These are phyloP conservation scores for Penicillium sp. DNA, from an alignment of 2,329 filamentous ascomycete species.

Conservation along the genomic window DNA sequence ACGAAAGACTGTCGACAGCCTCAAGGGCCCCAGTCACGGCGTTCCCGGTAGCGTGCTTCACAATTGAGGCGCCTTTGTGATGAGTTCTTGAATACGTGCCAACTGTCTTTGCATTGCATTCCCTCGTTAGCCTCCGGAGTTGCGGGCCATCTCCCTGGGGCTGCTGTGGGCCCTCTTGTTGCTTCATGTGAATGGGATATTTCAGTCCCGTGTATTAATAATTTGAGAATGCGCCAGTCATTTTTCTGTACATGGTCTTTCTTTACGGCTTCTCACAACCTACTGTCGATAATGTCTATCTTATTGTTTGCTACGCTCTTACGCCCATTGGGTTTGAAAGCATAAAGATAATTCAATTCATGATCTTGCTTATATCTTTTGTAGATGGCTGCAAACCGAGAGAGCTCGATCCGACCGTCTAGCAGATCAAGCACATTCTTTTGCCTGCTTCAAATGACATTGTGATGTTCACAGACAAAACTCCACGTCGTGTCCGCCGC, in stretches of 20 bases:
- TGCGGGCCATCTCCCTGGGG: conserved; percentile 36
- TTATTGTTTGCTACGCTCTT: neutral
- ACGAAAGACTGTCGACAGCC: conserved; percentile 41
- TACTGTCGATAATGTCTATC: conserved; percentile 31
- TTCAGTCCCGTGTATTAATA: conserved; percentile 38
- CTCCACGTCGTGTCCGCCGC: conserved; percentile 18
- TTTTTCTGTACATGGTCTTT: conserved; percentile 29
- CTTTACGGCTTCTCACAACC: conserved; percentile 20
- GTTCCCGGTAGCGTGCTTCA: conserved; percentile 46
- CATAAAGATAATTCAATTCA: conserved; percentile 1
- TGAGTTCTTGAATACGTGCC: conserved; percentile 17
- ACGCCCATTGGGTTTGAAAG: neutral
- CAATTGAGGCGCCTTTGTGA: conserved; percentile 23
- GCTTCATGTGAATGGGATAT: conserved; percentile 24
- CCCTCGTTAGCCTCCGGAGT: conserved; percentile 24
- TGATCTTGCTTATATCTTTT: neutral
- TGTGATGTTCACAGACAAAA: conserved; percentile 14
- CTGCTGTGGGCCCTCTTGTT: conserved; percentile 16
- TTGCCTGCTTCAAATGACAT: neutral
- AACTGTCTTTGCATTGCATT: conserved; percentile 20
- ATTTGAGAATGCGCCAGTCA: conserved; percentile 27
- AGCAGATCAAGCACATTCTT: neutral
- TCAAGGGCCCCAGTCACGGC: conserved; percentile 41
- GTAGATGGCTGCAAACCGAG: no score
- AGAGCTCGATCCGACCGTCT: no score